Conservation (phyloP, 495 filamentous ascomycete species). For the Aspergillus kassunensis region DNA sequence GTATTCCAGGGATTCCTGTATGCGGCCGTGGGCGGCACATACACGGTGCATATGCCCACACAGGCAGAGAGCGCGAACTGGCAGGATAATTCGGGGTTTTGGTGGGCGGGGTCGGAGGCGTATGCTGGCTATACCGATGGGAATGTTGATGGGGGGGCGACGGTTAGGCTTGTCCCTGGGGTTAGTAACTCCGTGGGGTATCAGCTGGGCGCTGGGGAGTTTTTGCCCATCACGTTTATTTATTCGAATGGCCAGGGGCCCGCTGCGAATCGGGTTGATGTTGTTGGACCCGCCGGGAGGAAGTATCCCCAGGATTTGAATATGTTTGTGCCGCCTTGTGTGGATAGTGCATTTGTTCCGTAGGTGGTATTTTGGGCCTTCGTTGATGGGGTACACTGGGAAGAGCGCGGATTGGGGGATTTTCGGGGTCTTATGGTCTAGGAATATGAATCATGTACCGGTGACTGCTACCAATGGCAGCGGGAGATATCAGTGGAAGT, state of each 20-base stretch:
- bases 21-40: background rate
- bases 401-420: too few species aligned
- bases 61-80: background rate
- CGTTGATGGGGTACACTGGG: too few species aligned
- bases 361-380: too few species aligned
- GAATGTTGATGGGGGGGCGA: slow-evolving; percentile 3
- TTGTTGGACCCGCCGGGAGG: background rate
- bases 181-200: background rate
- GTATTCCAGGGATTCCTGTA: slow-evolving; percentile 7
- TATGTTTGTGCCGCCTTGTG: slow-evolving; percentile 10
- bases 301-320: slow-evolving; percentile 3
- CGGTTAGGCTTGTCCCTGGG: background rate
- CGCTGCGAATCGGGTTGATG: slow-evolving; percentile 1
- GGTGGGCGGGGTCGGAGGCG: slow-evolving; percentile 6
- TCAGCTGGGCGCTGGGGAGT: background rate
- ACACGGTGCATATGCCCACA: background rate
- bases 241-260: slow-evolving; percentile 6
- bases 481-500: too few species aligned
- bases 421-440: too few species aligned
- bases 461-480: too few species aligned
- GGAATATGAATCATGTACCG: too few species aligned
- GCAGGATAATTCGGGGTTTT: slow-evolving; percentile 6
- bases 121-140: background rate
- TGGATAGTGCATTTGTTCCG: slow-evolving; percentile 8
- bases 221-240: slow-evolving; percentile 7